Conservation (phyloP, 441 rosid species). For the Monsonia emarginata region DNA sequence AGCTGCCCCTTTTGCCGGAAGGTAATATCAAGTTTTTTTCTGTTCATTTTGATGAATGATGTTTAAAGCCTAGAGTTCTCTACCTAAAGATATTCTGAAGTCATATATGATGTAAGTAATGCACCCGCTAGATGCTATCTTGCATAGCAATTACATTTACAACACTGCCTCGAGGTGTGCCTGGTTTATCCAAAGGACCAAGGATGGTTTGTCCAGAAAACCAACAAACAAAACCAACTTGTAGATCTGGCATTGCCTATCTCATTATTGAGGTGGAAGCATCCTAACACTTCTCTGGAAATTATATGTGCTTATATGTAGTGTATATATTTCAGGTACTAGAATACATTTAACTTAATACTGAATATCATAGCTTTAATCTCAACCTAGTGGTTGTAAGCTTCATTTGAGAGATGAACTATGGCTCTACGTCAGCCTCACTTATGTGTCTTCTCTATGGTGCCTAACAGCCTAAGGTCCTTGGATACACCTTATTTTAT, state of each 20-base stretch:
- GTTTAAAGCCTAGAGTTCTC: neutral
- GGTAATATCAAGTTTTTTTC: constrained; percentile 34
- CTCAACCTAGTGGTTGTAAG: neutral
- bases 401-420: neutral
- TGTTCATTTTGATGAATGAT: neutral
- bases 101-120: neutral
- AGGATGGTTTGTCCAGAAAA: neutral
- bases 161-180: neutral
- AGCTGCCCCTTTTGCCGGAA: constrained; percentile 96
- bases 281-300: neutral
- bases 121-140: neutral
- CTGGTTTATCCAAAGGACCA: neutral
- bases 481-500: neutral
- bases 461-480: neutral
- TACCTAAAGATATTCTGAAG: neutral
- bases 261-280: neutral
- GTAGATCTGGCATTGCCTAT: neutral
- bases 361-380: neutral
- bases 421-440: neutral
- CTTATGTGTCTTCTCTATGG: constrained; percentile 1
- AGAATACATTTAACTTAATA: neutral
- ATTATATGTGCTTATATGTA: constrained; percentile 3
- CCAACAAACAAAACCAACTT: neutral
- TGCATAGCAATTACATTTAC: neutral
- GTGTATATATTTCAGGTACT: neutral